These are phyloP conservation scores for Serpula lacrymans DNA, from an alignment of 768 basidiomycete genomes.

Conservation along the genomic window DNA sequence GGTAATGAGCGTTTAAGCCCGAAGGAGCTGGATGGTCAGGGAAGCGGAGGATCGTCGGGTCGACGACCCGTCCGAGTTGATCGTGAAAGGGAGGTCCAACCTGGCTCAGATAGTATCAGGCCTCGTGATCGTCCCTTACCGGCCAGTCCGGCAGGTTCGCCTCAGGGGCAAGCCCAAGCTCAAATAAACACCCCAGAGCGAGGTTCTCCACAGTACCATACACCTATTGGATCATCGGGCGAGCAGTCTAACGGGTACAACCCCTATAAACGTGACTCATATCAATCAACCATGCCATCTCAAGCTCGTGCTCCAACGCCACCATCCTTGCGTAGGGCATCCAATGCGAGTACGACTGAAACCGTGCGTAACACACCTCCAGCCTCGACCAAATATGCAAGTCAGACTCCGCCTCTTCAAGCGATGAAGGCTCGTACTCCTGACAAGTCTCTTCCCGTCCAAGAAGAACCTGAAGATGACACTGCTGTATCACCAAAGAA, in stretches of 20 bases:
- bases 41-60: conserved; percentile 10
- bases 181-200: conserved; percentile 54
- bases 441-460: conserved; percentile 71
- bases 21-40: conserved; percentile 47
- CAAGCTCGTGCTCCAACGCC: conserved; percentile 27
- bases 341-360: conserved; percentile 15
- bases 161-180: conserved; percentile 36
- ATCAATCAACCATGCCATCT: conserved; percentile 26
- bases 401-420: conserved; percentile 56
- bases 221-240: conserved; percentile 45
- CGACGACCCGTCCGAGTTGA: conserved; percentile 25
- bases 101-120: conserved; percentile 20
- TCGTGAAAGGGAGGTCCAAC: conserved; percentile 41
- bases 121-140: conserved; percentile 26
- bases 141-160: conserved; percentile 34
- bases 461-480: conserved; percentile 75
- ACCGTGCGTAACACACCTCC: conserved; percentile 32
- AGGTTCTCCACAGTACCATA: conserved; percentile 46
- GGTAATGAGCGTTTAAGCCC: conserved; percentile 51
- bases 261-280: conserved; percentile 44
- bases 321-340: conserved; percentile 21
- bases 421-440: conserved; percentile 53
- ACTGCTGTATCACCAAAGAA: conserved; percentile 33
- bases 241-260: conserved; percentile 45
- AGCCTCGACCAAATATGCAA: conserved; percentile 35